phyloP scores from a whole-genome alignment of 1,284 basidiomycete genomes.

The Cryptococcus jaspeensis region DNA sequence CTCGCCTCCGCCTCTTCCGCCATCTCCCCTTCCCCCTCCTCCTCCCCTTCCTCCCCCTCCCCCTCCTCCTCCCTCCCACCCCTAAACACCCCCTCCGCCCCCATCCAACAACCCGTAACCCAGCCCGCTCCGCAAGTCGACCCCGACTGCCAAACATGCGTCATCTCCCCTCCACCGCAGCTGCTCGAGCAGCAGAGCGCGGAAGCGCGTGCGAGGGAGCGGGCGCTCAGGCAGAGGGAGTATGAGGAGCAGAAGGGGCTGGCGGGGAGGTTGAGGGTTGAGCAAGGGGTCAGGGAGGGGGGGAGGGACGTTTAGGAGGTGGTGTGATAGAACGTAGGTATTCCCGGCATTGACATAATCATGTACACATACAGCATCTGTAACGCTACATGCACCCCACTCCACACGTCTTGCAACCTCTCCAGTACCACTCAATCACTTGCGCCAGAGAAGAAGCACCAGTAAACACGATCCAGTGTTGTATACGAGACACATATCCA shows the following conservation, averaged over 20 bases:
- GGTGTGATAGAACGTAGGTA: not conserved
- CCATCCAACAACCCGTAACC: constrained; percentile 11
- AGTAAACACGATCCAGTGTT: not conserved
- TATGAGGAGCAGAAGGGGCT: constrained; percentile 42
- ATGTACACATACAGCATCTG: not conserved
- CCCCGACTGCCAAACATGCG: constrained; percentile 43
- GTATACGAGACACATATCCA: not conserved
- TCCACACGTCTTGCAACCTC: not conserved
- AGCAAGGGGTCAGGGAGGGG: constrained; percentile 1
- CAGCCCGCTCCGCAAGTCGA: constrained; percentile 40
- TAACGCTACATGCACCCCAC: not conserved
- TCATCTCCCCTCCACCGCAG: constrained; percentile 42
- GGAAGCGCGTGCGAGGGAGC: constrained; percentile 33
- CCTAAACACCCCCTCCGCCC: constrained; percentile 21
- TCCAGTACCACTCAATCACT: no score
- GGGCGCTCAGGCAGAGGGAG: constrained; percentile 31
- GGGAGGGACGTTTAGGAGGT: not conserved
- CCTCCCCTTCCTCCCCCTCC: not conserved
- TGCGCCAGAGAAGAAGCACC: no score
- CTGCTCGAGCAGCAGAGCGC: constrained; percentile 36
- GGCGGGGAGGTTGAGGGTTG: constrained; percentile 29
- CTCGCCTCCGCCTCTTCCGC: not conserved
- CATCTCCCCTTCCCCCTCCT: not conserved
- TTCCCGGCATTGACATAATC: not conserved
- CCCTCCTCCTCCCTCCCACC: constrained; percentile 15